Evolutionary conservation across 2,329 filamentous ascomycete genomes (phyloP).

Genomic region (Neopestalotiopsis sp.): DNA sequence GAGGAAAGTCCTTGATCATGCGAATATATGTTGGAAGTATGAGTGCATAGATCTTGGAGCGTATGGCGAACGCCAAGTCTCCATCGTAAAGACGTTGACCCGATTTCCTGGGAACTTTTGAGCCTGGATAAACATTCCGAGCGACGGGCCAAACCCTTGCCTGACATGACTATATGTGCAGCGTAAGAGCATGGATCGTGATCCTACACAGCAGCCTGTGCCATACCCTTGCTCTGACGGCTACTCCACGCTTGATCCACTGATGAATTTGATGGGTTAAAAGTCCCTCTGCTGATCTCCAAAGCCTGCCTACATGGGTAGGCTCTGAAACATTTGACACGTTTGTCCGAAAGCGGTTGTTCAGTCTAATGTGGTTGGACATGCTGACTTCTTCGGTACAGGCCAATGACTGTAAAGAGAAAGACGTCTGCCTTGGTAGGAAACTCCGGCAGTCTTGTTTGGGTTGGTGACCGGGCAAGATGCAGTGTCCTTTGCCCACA

Average conservation of each 20-base stretch:
- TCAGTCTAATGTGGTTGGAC: no score
- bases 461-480: neutral
- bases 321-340: neutral
- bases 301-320: neutral
- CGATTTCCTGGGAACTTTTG: neutral
- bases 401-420: no score
- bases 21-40: neutral
- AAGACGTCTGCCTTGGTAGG: no score
- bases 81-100: neutral
- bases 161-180: neutral
- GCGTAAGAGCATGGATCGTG: neutral
- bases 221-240: neutral
- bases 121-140: slow-evolving; percentile 7
- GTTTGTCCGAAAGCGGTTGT: neutral
- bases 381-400: no score
- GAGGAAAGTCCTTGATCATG: neutral
- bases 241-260: neutral
- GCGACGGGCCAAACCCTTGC: neutral
- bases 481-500: neutral
- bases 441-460: neutral
- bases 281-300: neutral
- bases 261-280: neutral
- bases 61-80: neutral
- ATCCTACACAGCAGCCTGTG: neutral
- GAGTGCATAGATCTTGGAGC: neutral